phyloP scores from a whole-genome alignment of 2,329 filamentous ascomycete species.

The Botryotinia calthae region DNA sequence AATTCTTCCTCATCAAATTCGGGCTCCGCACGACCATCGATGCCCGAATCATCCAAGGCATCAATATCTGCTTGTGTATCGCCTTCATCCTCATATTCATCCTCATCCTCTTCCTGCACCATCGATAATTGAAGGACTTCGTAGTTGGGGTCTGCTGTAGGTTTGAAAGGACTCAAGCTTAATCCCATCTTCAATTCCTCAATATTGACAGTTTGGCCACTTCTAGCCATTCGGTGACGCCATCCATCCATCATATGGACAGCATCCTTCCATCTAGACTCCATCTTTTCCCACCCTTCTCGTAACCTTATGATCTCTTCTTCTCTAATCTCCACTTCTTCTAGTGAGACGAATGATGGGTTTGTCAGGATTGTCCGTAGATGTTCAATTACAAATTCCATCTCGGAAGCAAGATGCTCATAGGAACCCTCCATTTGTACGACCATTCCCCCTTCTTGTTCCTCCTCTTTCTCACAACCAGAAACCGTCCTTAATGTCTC shows the following conservation, averaged over 20 bases:
- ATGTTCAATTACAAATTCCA: conserved; percentile 76
- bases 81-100: conserved; percentile 32
- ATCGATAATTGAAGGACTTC: conserved; percentile 38
- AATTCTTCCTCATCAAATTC: conserved; percentile 32
- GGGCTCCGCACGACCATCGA: conserved; percentile 27
- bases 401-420: conserved; percentile 67
- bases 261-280: conserved; percentile 84
- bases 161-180: conserved; percentile 57
- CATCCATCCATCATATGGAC: conserved; percentile 89
- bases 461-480: conserved; percentile 48
- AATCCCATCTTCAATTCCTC: conserved; percentile 68
- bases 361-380: conserved; percentile 85
- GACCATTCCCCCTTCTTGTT: conserved; percentile 34
- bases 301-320: conserved; percentile 83
- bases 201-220: conserved; percentile 66
- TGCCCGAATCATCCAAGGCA: conserved; percentile 36
- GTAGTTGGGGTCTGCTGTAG: conserved; percentile 51
- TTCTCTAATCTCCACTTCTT: conserved; percentile 90
- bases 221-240: conserved; percentile 75
- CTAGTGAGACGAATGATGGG: conserved; percentile 91
- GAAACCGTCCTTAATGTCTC: conserved; percentile 69
- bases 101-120: conserved; percentile 24
- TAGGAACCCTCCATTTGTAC: conserved; percentile 43
- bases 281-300: conserved; percentile 91
- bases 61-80: conserved; percentile 40